phyloP scores from a whole-genome alignment of 2,329 filamentous ascomycete species.

The Gliomastix tumulicola region DNA sequence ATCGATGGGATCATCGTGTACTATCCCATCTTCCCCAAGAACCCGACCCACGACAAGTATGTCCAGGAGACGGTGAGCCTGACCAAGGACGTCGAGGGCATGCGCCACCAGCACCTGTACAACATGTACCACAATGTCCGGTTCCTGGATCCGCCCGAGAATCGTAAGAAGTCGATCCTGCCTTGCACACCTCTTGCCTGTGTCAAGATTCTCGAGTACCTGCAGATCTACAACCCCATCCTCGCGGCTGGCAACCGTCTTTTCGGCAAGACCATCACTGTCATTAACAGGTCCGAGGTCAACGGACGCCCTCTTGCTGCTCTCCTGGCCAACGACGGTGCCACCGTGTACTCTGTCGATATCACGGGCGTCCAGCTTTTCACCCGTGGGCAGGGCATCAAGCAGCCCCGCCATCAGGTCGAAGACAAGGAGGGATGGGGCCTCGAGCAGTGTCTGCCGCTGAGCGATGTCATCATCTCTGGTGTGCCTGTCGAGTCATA shows the following conservation, averaged over 20 bases:
- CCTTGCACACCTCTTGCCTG: slow-evolving; percentile 94
- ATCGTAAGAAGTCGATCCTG: slow-evolving; percentile 81
- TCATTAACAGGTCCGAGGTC: slow-evolving; percentile 94
- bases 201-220: slow-evolving; percentile 93
- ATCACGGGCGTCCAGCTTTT: slow-evolving; percentile 88
- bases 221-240: slow-evolving; percentile 95
- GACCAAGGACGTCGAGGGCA: slow-evolving; percentile 89
- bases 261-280: slow-evolving; percentile 89
- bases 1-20: slow-evolving; percentile 95
- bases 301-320: slow-evolving; percentile 90
- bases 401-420: slow-evolving; percentile 79
- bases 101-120: slow-evolving; percentile 89
- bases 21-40: slow-evolving; percentile 85
- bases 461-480: slow-evolving; percentile 91
- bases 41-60: slow-evolving; percentile 84
- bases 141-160: slow-evolving; percentile 74
- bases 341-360: slow-evolving; percentile 91
- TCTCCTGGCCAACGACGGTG: slow-evolving; percentile 90
- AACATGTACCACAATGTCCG: slow-evolving; percentile 99
- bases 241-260: slow-evolving; percentile 87
- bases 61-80: slow-evolving; percentile 90
- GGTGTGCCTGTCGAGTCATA: slow-evolving; percentile 83
- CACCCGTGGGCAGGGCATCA: slow-evolving; percentile 80
- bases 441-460: slow-evolving; percentile 72
- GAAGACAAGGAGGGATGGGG: slow-evolving; percentile 74